Conservation (phyloP, 2,329 filamentous ascomycete genomes). For the Stachybotrys chartarum region DNA sequence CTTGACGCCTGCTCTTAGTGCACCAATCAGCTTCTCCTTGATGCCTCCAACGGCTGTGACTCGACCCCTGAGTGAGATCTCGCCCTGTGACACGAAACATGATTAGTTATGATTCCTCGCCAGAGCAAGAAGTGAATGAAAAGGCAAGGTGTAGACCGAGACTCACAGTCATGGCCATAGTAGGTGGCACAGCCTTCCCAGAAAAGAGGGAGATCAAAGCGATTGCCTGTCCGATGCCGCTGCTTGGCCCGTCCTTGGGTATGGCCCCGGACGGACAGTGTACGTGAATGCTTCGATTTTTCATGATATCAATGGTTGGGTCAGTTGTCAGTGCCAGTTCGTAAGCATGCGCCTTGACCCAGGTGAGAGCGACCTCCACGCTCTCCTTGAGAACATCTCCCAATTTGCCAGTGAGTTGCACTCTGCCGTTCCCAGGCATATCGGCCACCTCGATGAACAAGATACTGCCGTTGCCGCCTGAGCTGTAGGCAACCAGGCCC, state of each 20-base stretch:
- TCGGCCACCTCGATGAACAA: constrained; percentile 97
- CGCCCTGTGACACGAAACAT: constrained; percentile 38
- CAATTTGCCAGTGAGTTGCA: constrained; percentile 93
- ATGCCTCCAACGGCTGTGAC: constrained; percentile 95
- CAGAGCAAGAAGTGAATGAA: neutral
- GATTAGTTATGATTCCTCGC: constrained; percentile 13
- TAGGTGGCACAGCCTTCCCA: constrained; percentile 78
- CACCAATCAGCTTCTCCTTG: constrained; percentile 97
- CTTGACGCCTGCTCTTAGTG: constrained; percentile 87
- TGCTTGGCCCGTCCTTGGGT: constrained; percentile 83
- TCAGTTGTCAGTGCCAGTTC: constrained; percentile 78
- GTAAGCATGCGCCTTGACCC: constrained; percentile 95
- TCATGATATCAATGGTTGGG: constrained; percentile 88
- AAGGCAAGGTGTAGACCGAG: constrained; percentile 11
- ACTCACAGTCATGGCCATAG: constrained; percentile 85
- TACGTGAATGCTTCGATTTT: constrained; percentile 86
- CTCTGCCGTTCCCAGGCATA: constrained; percentile 87
- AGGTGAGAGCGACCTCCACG: constrained; percentile 90
- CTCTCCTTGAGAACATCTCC: constrained; percentile 96
- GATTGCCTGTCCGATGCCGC: constrained; percentile 89
- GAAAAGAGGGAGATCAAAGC: constrained; percentile 87
- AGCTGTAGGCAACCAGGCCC: constrained; percentile 89
- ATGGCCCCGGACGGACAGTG: constrained; percentile 94
- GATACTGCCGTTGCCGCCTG: constrained; percentile 89
- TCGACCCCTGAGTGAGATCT: constrained; percentile 74